Base-by-base conservation (phyloP, 768 basidiomycete species). In the Kwoniella mangroviensis region DNA sequence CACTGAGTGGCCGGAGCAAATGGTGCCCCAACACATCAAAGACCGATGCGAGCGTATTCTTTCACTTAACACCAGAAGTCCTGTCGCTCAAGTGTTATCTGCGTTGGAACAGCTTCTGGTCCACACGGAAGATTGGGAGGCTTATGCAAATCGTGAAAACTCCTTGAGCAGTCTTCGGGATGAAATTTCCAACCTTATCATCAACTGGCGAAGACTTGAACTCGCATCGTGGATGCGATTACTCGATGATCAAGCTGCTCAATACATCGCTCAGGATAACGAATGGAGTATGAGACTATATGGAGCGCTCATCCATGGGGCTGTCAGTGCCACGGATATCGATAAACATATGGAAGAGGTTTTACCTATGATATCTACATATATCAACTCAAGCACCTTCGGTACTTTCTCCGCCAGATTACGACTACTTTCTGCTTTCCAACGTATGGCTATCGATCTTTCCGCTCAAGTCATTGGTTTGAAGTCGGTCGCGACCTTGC, bases 91-190 rank as follows among this genome's bases (percentile, higher is more conserved):
- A 78, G 83, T 95, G 13, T 86, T 99, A 41, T 87, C 92, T 0
- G 89, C 90, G 5, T 80, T 98, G 53, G 97, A 99, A 79, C 91
- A 91, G 73, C 85, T 99, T 9, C 84, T 98, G 2, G 77, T 90
- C 58, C 92, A 96, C 71, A 93, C 88, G 24, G 92, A 94, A 63
- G 96, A 98, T 78, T 99, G 97, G 97, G 94, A 99, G 80, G 89
- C 89, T 74, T 98, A 92, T 79, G 91, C 96, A n/a, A 94, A 93
- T 83, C 86, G 89, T n/a, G 90, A 91, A 53, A 98, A 94, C 78
- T 90, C 90, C 52, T 86, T 99, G 73, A 88, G 87, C 76, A 63
- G 80, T 1, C 85, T 91, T 75, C 93, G 89, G 69, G 87, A 88
- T 26, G 86, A 85, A 3, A 81, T 97, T 24, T 90, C 88, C 12